phyloP scores from a whole-genome alignment of 2,329 filamentous ascomycete genomes.

The Hypomyces perniciosus region DNA sequence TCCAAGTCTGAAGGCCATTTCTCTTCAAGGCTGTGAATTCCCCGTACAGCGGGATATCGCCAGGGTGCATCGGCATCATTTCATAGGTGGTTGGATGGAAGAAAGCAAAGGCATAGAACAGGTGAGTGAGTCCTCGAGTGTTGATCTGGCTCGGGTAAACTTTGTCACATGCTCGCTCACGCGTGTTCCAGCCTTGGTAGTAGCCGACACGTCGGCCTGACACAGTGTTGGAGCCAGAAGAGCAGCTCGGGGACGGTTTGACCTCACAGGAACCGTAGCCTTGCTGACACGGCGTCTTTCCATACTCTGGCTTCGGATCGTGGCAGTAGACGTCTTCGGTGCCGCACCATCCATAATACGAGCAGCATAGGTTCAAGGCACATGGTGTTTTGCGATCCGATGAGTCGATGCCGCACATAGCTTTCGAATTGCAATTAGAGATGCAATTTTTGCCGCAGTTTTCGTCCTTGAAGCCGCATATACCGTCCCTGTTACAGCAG shows the following conservation, averaged over 20 bases:
- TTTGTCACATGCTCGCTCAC: too few relatives aligned
- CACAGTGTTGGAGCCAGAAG: too few relatives aligned
- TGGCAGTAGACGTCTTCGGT: neutral
- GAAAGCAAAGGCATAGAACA: too few relatives aligned
- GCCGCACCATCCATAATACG: neutral
- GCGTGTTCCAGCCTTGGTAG: too few relatives aligned
- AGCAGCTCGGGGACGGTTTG: too few relatives aligned
- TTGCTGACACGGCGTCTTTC: neutral
- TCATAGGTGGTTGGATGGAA: neutral
- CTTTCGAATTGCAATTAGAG: neutral
- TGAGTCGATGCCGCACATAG: neutral
- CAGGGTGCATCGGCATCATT: neutral
- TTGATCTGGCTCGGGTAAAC: too few relatives aligned
- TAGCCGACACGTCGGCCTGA: too few relatives aligned
- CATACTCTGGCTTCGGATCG: neutral
- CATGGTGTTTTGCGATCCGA: neutral
- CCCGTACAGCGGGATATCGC: neutral
- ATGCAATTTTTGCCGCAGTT: neutral
- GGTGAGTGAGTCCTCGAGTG: too few relatives aligned
- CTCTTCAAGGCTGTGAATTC: neutral
- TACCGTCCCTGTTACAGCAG: neutral
- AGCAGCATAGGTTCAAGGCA: neutral
- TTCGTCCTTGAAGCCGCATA: neutral
- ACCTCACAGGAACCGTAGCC: neutral
- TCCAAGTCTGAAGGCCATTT: slow-evolving; percentile 27